Percentiles rank a stretch among this genome's conserved stretches.
These are phyloP conservation scores for Mycena galopus DNA, from an alignment of 768 basidiomycete genomes.

Conservation along the genomic window DNA sequence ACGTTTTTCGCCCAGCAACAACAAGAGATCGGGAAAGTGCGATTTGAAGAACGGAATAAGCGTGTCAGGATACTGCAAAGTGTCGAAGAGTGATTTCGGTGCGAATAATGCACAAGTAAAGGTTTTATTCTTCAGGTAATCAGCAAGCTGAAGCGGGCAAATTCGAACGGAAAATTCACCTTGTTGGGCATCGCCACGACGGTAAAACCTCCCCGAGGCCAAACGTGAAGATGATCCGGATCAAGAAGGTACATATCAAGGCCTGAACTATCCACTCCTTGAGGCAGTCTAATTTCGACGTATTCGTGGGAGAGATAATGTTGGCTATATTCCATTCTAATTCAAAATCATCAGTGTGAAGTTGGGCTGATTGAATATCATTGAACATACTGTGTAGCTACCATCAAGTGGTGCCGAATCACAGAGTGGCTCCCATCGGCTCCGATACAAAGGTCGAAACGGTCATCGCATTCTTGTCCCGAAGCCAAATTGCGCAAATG, in stretches of 20 bases:
- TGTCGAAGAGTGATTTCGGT: slow-evolving; percentile 67
- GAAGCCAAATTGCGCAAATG: slow-evolving; percentile 50
- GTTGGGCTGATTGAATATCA: background rate
- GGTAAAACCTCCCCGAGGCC: slow-evolving; percentile 89
- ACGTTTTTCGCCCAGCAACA: slow-evolving; percentile 71
- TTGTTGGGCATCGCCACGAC: slow-evolving; percentile 86
- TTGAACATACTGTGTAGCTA: slow-evolving; percentile 69
- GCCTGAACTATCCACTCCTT: slow-evolving; percentile 59
- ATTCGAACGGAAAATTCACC: slow-evolving; percentile 49
- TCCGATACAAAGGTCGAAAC: slow-evolving; percentile 74
- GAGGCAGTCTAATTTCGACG: slow-evolving; percentile 81
- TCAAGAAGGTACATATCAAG: slow-evolving; percentile 66
- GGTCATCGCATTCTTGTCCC: slow-evolving; percentile 47
- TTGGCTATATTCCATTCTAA: slow-evolving; percentile 80
- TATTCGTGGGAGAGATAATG: slow-evolving; percentile 86
- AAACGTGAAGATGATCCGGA: slow-evolving; percentile 85
- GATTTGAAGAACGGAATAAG: slow-evolving; percentile 67
- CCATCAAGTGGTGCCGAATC: slow-evolving; percentile 80
- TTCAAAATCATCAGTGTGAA: slow-evolving; percentile 9
- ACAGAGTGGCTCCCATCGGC: slow-evolving; percentile 82
- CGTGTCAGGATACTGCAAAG: slow-evolving; percentile 55
- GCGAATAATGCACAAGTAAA: slow-evolving; percentile 86
- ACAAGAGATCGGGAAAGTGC: slow-evolving; percentile 75
- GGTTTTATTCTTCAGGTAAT: slow-evolving; percentile 67
- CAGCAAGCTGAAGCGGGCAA: background rate